These are phyloP conservation scores for Parsonsia alboflavescens DNA, from an alignment of 257 asterid species.

Conservation along the genomic window DNA sequence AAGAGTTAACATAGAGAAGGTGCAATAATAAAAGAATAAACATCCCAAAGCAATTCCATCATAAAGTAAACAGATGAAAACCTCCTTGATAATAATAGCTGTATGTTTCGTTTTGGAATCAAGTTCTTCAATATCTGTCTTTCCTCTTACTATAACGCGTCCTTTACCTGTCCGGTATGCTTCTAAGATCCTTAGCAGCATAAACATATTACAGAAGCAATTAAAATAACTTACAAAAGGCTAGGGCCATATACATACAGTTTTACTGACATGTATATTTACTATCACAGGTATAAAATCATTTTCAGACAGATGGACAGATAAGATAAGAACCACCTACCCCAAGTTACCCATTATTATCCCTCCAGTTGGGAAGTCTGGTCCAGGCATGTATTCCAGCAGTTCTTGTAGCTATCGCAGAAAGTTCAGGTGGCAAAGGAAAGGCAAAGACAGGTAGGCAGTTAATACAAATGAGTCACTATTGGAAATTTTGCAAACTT, in stretches of 20 bases:
- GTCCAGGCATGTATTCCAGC: constrained; percentile 98
- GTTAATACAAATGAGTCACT: neutral
- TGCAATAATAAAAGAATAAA: neutral
- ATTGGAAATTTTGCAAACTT: neutral
- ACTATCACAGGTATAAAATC: neutral
- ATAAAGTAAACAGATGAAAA: constrained; percentile 24
- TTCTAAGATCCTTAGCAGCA: constrained; percentile 63
- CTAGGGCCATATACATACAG: neutral
- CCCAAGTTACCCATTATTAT: constrained; percentile 90
- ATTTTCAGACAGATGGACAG: neutral
- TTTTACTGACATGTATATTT: neutral
- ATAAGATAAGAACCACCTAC: constrained; percentile 36
- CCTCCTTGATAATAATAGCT: constrained; percentile 96
- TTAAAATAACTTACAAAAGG: neutral
- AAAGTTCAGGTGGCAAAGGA: constrained; percentile 3
- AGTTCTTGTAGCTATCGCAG: constrained; percentile 77
- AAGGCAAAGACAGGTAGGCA: neutral
- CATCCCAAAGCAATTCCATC: neutral
- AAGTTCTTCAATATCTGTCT: constrained; percentile 80
- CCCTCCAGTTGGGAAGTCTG: constrained; percentile 99
- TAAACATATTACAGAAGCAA: constrained; percentile 11
- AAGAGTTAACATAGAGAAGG: neutral
- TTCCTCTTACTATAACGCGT: constrained; percentile 88
- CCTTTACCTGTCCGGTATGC: constrained; percentile 98
- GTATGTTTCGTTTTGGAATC: constrained; percentile 80